phyloP scores from a whole-genome alignment of 2,329 filamentous ascomycete species.

The Colletotrichum salicis region DNA sequence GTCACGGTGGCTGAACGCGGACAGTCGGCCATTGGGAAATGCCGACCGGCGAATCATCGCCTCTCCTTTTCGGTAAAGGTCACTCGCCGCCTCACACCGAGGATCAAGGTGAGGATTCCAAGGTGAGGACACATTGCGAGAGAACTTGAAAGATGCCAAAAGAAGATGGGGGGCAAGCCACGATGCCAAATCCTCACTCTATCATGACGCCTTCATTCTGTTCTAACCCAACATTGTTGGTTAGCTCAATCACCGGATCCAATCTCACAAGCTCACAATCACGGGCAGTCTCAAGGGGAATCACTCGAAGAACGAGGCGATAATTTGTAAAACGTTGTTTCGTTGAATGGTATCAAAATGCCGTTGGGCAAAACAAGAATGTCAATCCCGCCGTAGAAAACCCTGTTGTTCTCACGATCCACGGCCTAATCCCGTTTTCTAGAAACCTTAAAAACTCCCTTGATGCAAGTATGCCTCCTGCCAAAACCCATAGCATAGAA shows the following conservation, averaged over 20 bases:
- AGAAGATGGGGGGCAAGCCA: background rate
- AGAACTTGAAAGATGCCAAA: background rate
- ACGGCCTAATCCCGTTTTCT: background rate
- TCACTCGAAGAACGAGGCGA: background rate
- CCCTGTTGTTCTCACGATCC: background rate
- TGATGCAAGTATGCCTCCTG: slow-evolving; percentile 8
- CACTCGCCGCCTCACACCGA: background rate
- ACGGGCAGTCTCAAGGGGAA: background rate
- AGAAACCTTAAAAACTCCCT: slow-evolving; percentile 11
- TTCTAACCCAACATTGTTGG: background rate
- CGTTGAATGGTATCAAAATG: slow-evolving; percentile 18
- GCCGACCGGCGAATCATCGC: slow-evolving; percentile 14
- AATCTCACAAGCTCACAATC: background rate
- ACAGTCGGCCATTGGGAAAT: background rate
- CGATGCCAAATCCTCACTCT: background rate
- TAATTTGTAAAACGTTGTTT: background rate
- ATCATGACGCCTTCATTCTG: background rate
- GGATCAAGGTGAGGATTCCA: background rate
- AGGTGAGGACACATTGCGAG: slow-evolving; percentile 25
- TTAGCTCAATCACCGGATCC: background rate
- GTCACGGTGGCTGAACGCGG: background rate
- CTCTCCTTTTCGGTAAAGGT: background rate
- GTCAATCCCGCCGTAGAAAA: background rate
- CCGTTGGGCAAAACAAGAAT: slow-evolving; percentile 7
- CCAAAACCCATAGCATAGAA: background rate